phyloP scores from a whole-genome alignment of 2,329 filamentous ascomycete species.

The Fusarium ramigenum region DNA sequence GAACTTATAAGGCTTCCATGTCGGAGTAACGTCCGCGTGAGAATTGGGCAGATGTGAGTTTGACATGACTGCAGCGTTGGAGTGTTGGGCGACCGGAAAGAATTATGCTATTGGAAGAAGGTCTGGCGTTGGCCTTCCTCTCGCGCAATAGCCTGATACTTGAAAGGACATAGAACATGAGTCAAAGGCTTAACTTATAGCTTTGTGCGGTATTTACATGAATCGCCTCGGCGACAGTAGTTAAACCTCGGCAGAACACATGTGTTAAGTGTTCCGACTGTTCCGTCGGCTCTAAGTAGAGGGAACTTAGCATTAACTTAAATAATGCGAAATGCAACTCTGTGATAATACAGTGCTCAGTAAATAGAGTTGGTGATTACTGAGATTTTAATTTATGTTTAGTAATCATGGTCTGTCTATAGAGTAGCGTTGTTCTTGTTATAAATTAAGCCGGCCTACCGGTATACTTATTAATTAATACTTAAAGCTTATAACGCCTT shows the following conservation, averaged over 20 bases:
- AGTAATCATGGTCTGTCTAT: background rate
- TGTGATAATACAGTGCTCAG: background rate
- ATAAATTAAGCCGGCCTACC: background rate
- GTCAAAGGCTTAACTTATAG: no score
- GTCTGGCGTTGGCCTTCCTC: background rate
- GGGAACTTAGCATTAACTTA: background rate
- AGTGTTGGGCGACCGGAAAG: background rate
- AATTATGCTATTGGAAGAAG: background rate
- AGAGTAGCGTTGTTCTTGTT: background rate
- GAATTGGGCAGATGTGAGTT: background rate
- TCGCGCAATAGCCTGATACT: accelerated
- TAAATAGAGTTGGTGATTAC: background rate
- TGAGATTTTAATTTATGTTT: background rate
- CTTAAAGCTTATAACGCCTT: no score
- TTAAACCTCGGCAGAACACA: background rate
- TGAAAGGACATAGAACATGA: no score
- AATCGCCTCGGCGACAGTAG: background rate
- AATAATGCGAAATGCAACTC: background rate
- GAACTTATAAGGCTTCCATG: background rate
- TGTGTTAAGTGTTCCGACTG: background rate
- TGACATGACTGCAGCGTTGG: background rate
- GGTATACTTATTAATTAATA: background rate
- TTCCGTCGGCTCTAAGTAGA: background rate
- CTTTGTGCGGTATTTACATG: background rate
- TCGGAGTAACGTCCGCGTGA: background rate